Evolutionary conservation across 2,329 filamentous ascomycete genomes (phyloP).

Genomic region (Arthrobotrys sphaeroides): DNA sequence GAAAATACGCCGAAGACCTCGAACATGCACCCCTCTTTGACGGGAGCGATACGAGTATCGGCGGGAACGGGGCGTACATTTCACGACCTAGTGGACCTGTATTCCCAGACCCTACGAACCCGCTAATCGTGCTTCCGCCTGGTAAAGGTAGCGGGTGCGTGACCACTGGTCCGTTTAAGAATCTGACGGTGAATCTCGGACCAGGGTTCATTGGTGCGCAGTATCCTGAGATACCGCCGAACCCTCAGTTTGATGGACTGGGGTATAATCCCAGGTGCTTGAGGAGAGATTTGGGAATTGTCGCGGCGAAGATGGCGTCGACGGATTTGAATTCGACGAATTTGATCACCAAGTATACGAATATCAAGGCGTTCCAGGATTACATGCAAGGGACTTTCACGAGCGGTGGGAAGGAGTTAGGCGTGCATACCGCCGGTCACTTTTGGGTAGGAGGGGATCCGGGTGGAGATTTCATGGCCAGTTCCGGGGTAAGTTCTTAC

Average conservation of each 20-base stretch:
- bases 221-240: slow-evolving; percentile 22
- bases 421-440: slow-evolving; percentile 63
- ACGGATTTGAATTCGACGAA: slow-evolving; percentile 43
- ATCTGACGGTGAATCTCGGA: slow-evolving; percentile 62
- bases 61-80: slow-evolving; percentile 63
- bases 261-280: slow-evolving; percentile 61
- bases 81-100: slow-evolving; percentile 55
- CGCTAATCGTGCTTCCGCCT: slow-evolving; percentile 62
- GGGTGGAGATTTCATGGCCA: slow-evolving; percentile 63
- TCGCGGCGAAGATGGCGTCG: slow-evolving; percentile 27
- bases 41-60: slow-evolving; percentile 64
- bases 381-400: slow-evolving; percentile 63
- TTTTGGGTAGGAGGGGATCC: slow-evolving; percentile 64
- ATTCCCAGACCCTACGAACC: slow-evolving; percentile 54
- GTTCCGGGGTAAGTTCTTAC: slow-evolving; percentile 59
- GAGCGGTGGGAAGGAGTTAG: slow-evolving; percentile 58
- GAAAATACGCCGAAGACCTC: slow-evolving; percentile 60
- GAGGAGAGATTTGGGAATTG: slow-evolving; percentile 60
- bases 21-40: slow-evolving; percentile 65
- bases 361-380: slow-evolving; percentile 64
- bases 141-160: slow-evolving; percentile 62
- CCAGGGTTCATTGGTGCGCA: slow-evolving; percentile 54
- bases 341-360: slow-evolving; percentile 33
- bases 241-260: slow-evolving; percentile 54
- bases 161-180: slow-evolving; percentile 60